Evolutionary conservation across 177 flowering plant species (phyloP).

Genomic region (Vitis hybrid): DNA sequence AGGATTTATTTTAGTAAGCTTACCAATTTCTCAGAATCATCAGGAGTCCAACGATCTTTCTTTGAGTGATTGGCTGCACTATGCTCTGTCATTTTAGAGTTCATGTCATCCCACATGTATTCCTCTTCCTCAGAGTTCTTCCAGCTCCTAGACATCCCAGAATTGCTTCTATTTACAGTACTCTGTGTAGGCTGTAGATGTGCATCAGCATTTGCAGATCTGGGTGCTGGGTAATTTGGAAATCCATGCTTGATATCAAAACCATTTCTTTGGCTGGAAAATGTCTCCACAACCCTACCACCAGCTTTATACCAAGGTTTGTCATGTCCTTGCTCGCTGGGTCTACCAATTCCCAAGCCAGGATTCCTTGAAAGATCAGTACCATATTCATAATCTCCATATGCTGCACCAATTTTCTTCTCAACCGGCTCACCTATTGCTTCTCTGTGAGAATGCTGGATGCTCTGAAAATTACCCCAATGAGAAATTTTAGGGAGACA

Average conservation of each 20-base stretch:
- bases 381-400: conserved; percentile 53
- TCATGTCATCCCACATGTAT: conserved; percentile 81
- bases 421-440: conserved; percentile 42
- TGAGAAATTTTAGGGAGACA: conserved; percentile 3
- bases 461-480: conserved; percentile 27
- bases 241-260: conserved; percentile 38
- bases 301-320: conserved; percentile 50
- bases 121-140: conserved; percentile 94
- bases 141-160: conserved; percentile 61
- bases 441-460: conserved; percentile 49
- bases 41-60: conserved; percentile 52
- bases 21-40: conserved; percentile 57
- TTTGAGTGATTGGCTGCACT: conserved; percentile 32
- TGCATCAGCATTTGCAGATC: conserved; percentile 29
- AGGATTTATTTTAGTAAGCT: conserved; percentile 16
- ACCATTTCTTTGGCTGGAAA: conserved; percentile 53
- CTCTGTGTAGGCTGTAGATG: conserved; percentile 27
- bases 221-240: conserved; percentile 31
- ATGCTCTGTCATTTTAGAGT: conserved; percentile 44
- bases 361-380: conserved; percentile 49
- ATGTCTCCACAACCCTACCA: conserved; percentile 31
- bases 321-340: conserved; percentile 36
- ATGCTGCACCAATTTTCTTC: conserved; percentile 40
- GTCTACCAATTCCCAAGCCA: conserved; percentile 41
- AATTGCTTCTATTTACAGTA: conserved; percentile 28